phyloP scores from a whole-genome alignment of 2,329 filamentous ascomycete genomes.

The Cordyceps cicadae region DNA sequence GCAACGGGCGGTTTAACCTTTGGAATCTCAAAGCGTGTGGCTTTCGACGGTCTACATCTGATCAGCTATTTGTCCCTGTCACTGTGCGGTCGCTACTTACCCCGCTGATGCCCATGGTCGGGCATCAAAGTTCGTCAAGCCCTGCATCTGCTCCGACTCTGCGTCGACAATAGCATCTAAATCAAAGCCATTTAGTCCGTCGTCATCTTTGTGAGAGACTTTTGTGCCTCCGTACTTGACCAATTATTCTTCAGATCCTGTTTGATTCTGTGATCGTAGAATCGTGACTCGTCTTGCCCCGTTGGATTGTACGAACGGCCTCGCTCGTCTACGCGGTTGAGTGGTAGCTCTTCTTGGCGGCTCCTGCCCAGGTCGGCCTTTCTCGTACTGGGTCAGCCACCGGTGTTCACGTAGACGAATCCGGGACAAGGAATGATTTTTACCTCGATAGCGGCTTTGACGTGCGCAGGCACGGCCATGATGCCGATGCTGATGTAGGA shows the following conservation, averaged over 20 bases:
- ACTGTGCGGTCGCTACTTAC: background rate
- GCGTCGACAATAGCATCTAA: conserved; percentile 1
- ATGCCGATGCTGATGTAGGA: background rate
- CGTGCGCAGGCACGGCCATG: background rate
- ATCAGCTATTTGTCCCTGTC: background rate
- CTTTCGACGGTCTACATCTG: background rate
- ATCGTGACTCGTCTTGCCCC: background rate
- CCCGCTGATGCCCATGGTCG: conserved; percentile 5
- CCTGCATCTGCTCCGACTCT: conserved; percentile 6
- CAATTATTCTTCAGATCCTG: background rate
- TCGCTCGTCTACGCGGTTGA: background rate
- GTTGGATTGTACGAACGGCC: background rate
- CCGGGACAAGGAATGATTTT: no score
- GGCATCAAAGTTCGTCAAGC: background rate
- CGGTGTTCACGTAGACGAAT: background rate
- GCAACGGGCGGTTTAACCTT: background rate
- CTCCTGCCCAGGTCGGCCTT: conserved; percentile 5
- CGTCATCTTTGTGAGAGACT: no score
- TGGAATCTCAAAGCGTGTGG: background rate
- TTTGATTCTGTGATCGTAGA: background rate
- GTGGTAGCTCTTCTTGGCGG: conserved; percentile 7
- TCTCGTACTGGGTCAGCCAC: background rate
- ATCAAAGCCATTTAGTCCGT: background rate
- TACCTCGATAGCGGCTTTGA: background rate
- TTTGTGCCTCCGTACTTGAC: background rate